These are phyloP conservation scores for Cyanidioschyzon merolae DNA, from an alignment of 23 red algal genomes.

Conservation along the genomic window DNA sequence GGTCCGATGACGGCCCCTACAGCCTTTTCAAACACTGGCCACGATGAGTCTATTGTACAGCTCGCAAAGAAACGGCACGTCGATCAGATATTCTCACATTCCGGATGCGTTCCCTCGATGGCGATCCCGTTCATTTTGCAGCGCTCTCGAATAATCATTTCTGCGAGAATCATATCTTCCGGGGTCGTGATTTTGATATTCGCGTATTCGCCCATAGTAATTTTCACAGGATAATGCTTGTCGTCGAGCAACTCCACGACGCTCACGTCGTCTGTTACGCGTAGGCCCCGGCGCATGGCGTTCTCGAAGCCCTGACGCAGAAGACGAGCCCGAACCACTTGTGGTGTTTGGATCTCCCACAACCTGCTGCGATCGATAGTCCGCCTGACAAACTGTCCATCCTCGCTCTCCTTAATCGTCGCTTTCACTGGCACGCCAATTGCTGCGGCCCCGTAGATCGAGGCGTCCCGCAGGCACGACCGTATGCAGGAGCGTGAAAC, in stretches of 20 bases:
- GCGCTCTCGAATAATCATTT: conserved; percentile 55
- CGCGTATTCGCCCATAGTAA: conserved; percentile 86
- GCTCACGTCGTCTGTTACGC: conserved; percentile 86
- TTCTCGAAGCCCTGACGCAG: conserved; percentile 67
- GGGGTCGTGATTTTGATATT: conserved; percentile 99
- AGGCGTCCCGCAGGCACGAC: conserved; percentile 63
- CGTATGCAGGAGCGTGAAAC: conserved; percentile 47
- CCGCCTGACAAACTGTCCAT: conserved; percentile 74
- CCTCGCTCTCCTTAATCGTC: conserved; percentile 86
- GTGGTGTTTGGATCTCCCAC: conserved; percentile 98
- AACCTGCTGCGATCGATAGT: conserved; percentile 70
- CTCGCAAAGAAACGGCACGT: background rate
- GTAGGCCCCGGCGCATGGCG: conserved; percentile 32
- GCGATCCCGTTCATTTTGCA: conserved; percentile 8
- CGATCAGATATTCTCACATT: background rate
- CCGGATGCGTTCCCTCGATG: background rate
- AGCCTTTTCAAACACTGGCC: no score
- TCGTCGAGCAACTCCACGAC: conserved; percentile 78
- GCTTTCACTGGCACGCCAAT: conserved; percentile 87
- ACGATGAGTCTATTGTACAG: background rate
- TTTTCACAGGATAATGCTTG: conserved; percentile 36
- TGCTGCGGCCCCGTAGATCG: conserved; percentile 63
- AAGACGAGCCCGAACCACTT: conserved; percentile 51
- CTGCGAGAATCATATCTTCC: conserved; percentile 91
- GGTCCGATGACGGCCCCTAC: no score